Conservation (phyloP, 1,139 yeast species). For the Meyerozyma guilliermondii region DNA sequence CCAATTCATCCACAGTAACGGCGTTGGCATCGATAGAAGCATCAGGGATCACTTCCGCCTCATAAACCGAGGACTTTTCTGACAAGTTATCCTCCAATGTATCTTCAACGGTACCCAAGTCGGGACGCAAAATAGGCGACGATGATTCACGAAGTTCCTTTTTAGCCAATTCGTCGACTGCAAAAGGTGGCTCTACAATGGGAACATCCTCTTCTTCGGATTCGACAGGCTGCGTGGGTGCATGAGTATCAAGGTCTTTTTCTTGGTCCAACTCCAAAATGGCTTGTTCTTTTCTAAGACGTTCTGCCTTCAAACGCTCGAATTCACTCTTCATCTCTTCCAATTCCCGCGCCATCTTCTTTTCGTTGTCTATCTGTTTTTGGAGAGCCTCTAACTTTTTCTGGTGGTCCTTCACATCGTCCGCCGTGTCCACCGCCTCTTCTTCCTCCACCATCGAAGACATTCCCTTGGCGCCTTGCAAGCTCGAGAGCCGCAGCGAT, state of each 20-base stretch:
- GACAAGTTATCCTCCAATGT: conserved; percentile 5
- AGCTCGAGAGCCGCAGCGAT: background rate
- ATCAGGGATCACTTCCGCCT: conserved; percentile 3
- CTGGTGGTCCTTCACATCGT: conserved; percentile 11
- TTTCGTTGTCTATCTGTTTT: conserved; percentile 26
- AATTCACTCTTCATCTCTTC: conserved; percentile 28
- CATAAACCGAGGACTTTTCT: conserved; percentile 5
- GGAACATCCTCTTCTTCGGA: conserved; percentile 16
- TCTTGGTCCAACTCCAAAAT: background rate
- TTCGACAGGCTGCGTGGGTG: conserved; percentile 4
- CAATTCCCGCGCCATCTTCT: conserved; percentile 24
- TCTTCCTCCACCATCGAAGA: background rate
- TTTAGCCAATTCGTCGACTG: conserved; percentile 19
- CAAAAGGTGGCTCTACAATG: conserved; percentile 10
- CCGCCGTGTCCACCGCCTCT: background rate
- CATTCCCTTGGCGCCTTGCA: background rate
- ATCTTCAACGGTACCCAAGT: conserved; percentile 9
- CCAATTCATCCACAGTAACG: conserved; percentile 23
- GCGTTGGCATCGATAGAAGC: conserved; percentile 15
- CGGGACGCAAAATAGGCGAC: conserved; percentile 9
- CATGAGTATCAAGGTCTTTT: too few species aligned
- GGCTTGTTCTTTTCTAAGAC: conserved; percentile 14
- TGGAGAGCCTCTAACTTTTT: conserved; percentile 17
- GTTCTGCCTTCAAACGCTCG: conserved; percentile 22
- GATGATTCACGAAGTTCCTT: conserved; percentile 6